These are phyloP conservation scores for Amanita subjunquillea DNA, from an alignment of 768 basidiomycete species.

Conservation along the genomic window DNA sequence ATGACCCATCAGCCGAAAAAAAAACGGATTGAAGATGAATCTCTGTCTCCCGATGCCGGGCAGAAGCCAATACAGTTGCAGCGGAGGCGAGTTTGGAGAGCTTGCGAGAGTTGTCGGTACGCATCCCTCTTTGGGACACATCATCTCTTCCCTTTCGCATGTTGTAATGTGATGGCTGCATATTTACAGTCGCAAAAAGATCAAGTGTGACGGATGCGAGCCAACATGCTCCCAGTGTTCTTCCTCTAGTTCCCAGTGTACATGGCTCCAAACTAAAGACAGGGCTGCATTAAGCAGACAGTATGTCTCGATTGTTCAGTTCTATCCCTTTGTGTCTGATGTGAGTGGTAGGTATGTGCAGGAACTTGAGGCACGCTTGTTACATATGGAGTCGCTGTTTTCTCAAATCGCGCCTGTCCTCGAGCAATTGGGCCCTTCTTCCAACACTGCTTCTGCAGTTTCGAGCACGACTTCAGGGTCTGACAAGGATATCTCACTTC, in stretches of 20 bases:
- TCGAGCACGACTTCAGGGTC: conserved; percentile 25
- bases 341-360: conserved; percentile 64
- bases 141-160: conserved; percentile 8
- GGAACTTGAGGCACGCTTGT: conserved; percentile 77
- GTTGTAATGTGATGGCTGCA: conserved; percentile 7
- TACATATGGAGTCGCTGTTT: conserved; percentile 86
- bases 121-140: conserved; percentile 17
- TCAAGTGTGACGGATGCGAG: conserved; percentile 85
- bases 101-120: conserved; percentile 83
- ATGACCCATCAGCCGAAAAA: conserved; percentile 52
- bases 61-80: conserved; percentile 71
- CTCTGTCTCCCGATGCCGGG: conserved; percentile 43
- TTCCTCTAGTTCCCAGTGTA: conserved; percentile 66
- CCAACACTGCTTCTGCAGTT: conserved; percentile 27
- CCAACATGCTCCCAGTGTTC: conserved; percentile 80
- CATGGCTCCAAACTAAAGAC: conserved; percentile 88
- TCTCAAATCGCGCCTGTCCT: conserved; percentile 72
- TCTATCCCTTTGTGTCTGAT: conserved; percentile 6
- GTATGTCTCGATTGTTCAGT: conserved; percentile 33
- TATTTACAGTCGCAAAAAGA: conserved; percentile 70
- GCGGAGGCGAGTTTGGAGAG: conserved; percentile 75
- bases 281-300: conserved; percentile 84
- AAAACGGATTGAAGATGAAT: conserved; percentile 60
- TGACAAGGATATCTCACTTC: conserved; percentile 22
- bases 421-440: conserved; percentile 55